A percentile compares a stretch with the other conserved stretches of the same genome.
Evolutionary conservation across 371 early-diverging fungal genomes (phyloP).

Genomic region (Rhizopus stolonifer): DNA sequence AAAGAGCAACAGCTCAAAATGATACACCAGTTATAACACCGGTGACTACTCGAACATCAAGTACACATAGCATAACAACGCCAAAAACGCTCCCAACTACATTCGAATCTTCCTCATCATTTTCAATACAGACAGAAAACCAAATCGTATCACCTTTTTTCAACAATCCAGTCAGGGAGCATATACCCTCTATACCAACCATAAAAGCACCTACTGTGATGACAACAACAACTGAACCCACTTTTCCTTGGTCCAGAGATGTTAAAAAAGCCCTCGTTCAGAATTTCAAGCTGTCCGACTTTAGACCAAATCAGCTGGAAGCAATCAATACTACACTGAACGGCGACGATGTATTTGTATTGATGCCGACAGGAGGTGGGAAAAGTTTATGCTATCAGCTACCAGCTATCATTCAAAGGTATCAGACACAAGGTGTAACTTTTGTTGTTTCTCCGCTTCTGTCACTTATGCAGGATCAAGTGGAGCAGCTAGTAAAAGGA

Average conservation of each 20-base stretch:
- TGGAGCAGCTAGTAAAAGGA: conserved; percentile 71
- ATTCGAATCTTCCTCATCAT: background rate
- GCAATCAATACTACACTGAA: conserved; percentile 91
- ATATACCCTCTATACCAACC: background rate
- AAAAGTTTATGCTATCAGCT: conserved; percentile 99
- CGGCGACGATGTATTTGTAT: conserved; percentile 94
- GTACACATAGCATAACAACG: too few species aligned
- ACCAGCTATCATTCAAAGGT: conserved; percentile 77
- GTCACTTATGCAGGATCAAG: conserved; percentile 98
- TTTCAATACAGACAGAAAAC: background rate
- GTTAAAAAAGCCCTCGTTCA: conserved; percentile 70
- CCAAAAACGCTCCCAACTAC: background rate
- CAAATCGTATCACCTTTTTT: background rate
- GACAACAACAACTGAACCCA: conserved; percentile 5
- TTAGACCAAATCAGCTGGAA: conserved; percentile 92
- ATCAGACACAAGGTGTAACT: conserved; percentile 72
- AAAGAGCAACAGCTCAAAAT: background rate
- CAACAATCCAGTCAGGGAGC: background rate
- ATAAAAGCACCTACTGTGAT: background rate
- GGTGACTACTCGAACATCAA: too few species aligned
- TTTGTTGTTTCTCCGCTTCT: conserved; percentile 97
- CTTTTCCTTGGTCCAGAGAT: conserved; percentile 77
- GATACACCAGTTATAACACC: background rate
- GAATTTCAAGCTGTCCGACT: conserved; percentile 78
- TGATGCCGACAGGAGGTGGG: conserved; percentile 99